A percentile compares a stretch with the other conserved stretches of the same genome.
These are phyloP conservation scores for Closterium sp. DNA, from an alignment of 139 green algal species.

Conservation along the genomic window DNA sequence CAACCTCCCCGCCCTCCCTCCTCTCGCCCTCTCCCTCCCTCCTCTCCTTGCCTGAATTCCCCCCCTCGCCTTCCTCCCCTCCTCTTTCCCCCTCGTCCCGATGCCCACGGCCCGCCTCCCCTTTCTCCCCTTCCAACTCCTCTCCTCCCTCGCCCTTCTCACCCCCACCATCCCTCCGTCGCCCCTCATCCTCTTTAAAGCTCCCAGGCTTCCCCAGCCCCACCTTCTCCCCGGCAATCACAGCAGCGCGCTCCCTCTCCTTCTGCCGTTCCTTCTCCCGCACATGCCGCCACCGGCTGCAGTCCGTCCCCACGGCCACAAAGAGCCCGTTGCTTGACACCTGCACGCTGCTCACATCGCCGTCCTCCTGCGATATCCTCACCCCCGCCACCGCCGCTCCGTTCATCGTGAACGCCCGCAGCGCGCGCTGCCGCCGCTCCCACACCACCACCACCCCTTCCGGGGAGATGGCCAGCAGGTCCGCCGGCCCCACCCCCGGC, in stretches of 20 bases:
- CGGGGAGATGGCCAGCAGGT: slow-evolving; percentile 19
- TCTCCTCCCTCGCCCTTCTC: neutral
- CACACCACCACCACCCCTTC: slow-evolving; percentile 21
- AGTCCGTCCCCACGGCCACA: slow-evolving; percentile 24
- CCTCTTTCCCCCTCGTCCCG: neutral
- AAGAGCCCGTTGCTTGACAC: slow-evolving; percentile 28
- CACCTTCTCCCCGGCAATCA: neutral
- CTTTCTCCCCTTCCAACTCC: neutral
- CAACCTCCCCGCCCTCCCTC: neutral
- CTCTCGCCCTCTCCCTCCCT: neutral
- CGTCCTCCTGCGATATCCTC: neutral
- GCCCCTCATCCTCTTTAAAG: neutral
- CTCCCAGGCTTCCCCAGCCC: neutral
- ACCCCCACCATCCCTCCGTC: no score
- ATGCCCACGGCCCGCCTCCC: neutral
- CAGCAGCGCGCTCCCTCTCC: neutral
- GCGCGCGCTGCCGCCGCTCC: neutral
- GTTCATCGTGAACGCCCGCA: slow-evolving; percentile 40
- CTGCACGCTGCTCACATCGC: slow-evolving; percentile 1
- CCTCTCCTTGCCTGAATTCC: no score
- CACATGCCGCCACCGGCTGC: neutral
- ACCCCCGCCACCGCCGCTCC: neutral
- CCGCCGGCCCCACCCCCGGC: neutral
- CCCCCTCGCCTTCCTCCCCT: neutral
- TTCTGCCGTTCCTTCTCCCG: neutral